A percentile compares a stretch with the other conserved stretches of the same genome.
Evolutionary conservation across 1,284 basidiomycete genomes (phyloP).

Genomic region (Tremellales sp.): DNA sequence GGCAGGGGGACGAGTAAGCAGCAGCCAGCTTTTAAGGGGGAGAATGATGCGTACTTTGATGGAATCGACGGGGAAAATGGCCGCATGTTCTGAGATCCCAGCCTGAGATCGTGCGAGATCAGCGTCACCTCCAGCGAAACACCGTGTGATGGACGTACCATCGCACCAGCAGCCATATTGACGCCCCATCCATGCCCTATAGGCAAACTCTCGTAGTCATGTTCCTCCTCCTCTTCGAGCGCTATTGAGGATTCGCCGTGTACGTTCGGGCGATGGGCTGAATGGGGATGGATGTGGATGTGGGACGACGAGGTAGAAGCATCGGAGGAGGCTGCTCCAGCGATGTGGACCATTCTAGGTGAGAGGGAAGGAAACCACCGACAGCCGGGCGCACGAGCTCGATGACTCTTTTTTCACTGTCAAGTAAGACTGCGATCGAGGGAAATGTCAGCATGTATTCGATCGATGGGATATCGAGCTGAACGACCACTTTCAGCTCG

Average conservation of each 20-base stretch:
- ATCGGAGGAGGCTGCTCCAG: neutral
- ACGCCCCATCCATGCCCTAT: constrained; percentile 55
- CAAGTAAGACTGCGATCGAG: neutral
- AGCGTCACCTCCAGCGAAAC: neutral
- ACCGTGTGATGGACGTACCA: constrained; percentile 58
- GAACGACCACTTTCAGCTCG: no score
- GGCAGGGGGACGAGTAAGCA: constrained; percentile 8
- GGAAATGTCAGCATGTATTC: no score
- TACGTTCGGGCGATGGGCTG: constrained; percentile 14
- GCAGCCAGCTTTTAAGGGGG: neutral
- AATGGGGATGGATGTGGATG: constrained; percentile 26
- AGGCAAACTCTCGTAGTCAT: constrained; percentile 49
- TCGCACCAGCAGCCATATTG: constrained; percentile 94
- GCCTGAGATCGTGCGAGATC: constrained; percentile 57
- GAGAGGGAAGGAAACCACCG: no score
- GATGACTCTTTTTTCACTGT: no score
- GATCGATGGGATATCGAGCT: no score
- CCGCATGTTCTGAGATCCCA: constrained; percentile 97
- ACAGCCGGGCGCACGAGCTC: no score
- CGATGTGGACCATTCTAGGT: no score
- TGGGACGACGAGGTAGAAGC: constrained; percentile 4
- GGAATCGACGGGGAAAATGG: constrained; percentile 98
- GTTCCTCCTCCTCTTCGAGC: constrained; percentile 38
- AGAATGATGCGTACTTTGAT: constrained; percentile 70
- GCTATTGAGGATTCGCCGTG: constrained; percentile 20